These are phyloP conservation scores for Hypoxylon sp. DNA, from an alignment of 2,329 filamentous ascomycete species.

Conservation along the genomic window DNA sequence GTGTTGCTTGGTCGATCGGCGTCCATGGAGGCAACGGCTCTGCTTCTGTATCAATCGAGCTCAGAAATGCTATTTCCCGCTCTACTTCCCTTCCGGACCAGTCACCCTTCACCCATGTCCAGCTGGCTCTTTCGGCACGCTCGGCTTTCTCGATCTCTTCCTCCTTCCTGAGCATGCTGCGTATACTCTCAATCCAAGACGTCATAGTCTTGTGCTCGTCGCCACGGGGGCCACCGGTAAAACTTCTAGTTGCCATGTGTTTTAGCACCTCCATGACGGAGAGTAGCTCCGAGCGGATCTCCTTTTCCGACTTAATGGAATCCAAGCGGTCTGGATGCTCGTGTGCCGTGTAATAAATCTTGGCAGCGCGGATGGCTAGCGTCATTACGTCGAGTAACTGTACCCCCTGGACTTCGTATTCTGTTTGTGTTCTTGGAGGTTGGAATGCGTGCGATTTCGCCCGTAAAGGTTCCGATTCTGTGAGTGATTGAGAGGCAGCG, in stretches of 20 bases:
- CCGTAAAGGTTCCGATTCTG: constrained; percentile 66
- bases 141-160: constrained; percentile 83
- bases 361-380: constrained; percentile 93
- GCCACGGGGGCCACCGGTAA: constrained; percentile 83
- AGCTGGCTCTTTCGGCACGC: constrained; percentile 76
- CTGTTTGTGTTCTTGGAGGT: constrained; percentile 68
- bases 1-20: constrained; percentile 64
- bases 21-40: constrained; percentile 78
- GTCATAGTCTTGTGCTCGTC: constrained; percentile 84
- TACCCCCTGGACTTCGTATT: constrained; percentile 91
- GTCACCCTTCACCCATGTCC: constrained; percentile 84
- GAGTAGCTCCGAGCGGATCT: constrained; percentile 86
- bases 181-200: constrained; percentile 84
- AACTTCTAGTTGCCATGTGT: constrained; percentile 89
- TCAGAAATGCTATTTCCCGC: constrained; percentile 85
- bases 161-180: constrained; percentile 82
- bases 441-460: constrained; percentile 36
- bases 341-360: constrained; percentile 96
- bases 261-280: constrained; percentile 92
- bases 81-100: constrained; percentile 83
- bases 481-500: constrained; percentile 70
- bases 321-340: constrained; percentile 88
- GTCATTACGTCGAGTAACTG: constrained; percentile 94
- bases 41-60: constrained; percentile 76
- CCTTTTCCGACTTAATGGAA: constrained; percentile 87